Evolutionary conservation across 2,329 filamentous ascomycete genomes (phyloP).

Genomic region (Pyrenophora seminiperda): DNA sequence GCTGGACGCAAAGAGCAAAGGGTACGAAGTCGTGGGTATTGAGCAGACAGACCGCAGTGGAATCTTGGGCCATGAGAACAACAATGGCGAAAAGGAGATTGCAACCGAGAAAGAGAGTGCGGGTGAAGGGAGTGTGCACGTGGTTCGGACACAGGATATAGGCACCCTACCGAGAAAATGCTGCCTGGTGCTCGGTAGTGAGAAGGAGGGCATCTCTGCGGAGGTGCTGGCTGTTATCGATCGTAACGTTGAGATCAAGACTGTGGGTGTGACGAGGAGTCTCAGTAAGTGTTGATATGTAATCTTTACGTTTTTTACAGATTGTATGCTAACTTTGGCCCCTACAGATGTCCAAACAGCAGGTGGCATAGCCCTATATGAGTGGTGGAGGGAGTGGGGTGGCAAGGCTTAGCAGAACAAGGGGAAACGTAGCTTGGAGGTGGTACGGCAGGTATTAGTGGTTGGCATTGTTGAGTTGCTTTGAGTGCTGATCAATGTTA

Average conservation of each 20-base stretch:
- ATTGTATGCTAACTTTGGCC: background rate
- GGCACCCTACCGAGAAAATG: conserved; percentile 47
- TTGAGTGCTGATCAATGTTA: no score
- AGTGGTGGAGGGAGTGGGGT: conserved; percentile 55
- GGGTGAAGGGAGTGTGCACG: background rate
- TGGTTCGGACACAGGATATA: conserved; percentile 5
- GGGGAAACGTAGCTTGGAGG: no score
- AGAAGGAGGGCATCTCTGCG: conserved; percentile 58
- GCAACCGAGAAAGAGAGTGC: background rate
- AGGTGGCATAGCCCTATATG: conserved; percentile 57
- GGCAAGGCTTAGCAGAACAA: conserved; percentile 1
- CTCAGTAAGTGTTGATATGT: conserved; percentile 49
- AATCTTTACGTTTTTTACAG: background rate
- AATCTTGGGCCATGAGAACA: conserved; percentile 47
- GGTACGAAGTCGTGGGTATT: conserved; percentile 58
- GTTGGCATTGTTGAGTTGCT: conserved; percentile 29
- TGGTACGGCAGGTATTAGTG: conserved; percentile 13
- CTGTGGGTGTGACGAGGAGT: conserved; percentile 58
- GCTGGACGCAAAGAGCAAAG: conserved; percentile 50
- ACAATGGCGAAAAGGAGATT: background rate
- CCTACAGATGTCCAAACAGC: conserved; percentile 57
- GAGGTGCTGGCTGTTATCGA: conserved; percentile 56
- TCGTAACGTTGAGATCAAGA: conserved; percentile 59
- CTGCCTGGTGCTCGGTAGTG: conserved; percentile 57
- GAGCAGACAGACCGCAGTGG: conserved; percentile 60